phyloP scores from a whole-genome alignment of 306 rosid genomes.

The Lithocarpus polystachyus region DNA sequence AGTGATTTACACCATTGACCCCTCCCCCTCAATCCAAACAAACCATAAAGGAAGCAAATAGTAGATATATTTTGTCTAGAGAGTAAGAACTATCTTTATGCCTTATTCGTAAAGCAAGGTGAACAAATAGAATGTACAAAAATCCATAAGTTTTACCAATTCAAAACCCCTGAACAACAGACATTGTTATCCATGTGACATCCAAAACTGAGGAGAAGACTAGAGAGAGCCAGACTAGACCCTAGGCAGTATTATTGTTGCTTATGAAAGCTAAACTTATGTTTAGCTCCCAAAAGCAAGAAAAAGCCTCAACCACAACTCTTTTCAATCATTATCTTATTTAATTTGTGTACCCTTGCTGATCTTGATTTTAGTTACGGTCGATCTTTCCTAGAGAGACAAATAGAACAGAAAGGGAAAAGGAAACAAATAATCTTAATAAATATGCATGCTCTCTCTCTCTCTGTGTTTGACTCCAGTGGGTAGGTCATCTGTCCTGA shows the following conservation, averaged over 20 bases:
- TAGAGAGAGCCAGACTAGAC: background rate
- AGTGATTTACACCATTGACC: background rate
- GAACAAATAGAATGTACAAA: background rate
- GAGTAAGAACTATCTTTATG: background rate
- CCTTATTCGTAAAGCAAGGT: background rate
- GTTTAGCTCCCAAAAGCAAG: background rate
- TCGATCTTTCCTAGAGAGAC: background rate
- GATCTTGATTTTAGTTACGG: background rate
- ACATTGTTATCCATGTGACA: background rate
- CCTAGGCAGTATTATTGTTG: background rate
- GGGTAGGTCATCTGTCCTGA: background rate
- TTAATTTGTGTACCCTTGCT: background rate
- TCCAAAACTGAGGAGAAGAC: background rate
- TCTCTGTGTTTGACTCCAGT: background rate
- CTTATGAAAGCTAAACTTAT: background rate
- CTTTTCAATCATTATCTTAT: background rate
- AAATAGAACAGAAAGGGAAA: background rate
- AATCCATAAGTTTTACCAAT: background rate
- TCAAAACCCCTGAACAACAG: background rate
- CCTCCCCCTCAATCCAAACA: too few species aligned
- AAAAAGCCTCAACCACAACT: background rate
- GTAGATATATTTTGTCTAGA: background rate
- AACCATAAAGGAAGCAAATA: background rate
- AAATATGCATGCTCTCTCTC: background rate
- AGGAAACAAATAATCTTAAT: background rate